phyloP scores from a whole-genome alignment of 176 grass and related monocot genomes.

The Tillandsia leiboldiana region DNA sequence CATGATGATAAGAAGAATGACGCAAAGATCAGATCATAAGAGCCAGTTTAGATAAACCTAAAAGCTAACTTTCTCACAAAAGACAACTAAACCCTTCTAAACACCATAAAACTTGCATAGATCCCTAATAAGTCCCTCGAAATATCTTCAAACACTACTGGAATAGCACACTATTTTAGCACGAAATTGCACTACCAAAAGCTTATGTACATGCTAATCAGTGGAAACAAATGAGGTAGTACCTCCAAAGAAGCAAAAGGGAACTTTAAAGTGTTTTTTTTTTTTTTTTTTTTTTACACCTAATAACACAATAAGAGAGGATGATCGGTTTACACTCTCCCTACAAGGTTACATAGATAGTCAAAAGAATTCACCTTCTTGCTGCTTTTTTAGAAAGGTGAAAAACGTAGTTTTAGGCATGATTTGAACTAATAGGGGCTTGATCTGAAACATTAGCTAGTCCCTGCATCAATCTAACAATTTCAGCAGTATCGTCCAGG shows the following conservation, averaged over 20 bases:
- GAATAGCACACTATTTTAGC: neutral
- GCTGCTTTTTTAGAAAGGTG: neutral
- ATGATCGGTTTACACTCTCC: neutral
- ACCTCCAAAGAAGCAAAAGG: neutral
- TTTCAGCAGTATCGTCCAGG: constrained; percentile 65
- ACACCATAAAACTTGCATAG: no score
- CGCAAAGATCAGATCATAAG: no score
- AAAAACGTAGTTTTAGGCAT: neutral
- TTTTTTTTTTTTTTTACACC: constrained; percentile 20
- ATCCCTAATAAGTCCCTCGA: no score
- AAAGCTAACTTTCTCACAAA: no score
- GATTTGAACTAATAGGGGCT: neutral
- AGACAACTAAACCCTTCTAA: no score
- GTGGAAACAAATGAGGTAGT: neutral
- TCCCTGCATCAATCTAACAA: constrained; percentile 58
- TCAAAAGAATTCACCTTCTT: constrained; percentile 14
- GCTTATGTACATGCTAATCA: neutral
- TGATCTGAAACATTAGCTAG: constrained; percentile 69
- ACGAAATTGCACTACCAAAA: neutral
- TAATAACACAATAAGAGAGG: constrained; percentile 4
- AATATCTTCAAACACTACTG: neutral
- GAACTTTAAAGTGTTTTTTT: constrained; percentile 3
- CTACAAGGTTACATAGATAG: neutral
- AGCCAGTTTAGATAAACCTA: no score
- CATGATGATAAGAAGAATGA: no score